These are phyloP conservation scores for Colletotrichum siamense DNA, from an alignment of 2,329 filamentous ascomycete species.

Conservation along the genomic window DNA sequence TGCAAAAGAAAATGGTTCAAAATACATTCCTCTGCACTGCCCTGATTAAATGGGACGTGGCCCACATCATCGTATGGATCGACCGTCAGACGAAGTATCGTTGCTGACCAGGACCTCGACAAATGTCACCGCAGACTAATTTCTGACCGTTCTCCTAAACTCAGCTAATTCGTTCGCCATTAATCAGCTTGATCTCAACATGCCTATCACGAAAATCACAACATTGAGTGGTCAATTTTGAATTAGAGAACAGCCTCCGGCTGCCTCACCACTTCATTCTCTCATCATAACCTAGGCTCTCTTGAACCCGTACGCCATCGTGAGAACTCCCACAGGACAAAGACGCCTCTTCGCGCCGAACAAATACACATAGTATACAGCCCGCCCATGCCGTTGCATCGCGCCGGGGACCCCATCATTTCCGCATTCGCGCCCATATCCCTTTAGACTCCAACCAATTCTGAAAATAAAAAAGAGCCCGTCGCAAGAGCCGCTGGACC, in stretches of 20 bases:
- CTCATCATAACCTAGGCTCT: background rate
- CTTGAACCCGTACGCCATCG: background rate
- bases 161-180: background rate
- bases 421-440: background rate
- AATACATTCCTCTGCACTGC: background rate
- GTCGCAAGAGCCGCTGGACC: background rate
- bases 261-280: background rate
- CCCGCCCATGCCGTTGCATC: background rate
- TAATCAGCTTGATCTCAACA: background rate
- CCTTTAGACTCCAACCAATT: background rate
- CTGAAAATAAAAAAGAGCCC: background rate
- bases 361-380: constrained; percentile 17
- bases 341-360: background rate
- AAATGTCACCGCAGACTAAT: background rate
- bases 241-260: background rate
- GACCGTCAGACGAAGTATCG: background rate
- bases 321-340: background rate
- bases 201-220: background rate
- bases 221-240: background rate
- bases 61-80: background rate
- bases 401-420: background rate
- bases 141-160: background rate
- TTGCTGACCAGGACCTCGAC: background rate
- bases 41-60: background rate
- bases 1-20: background rate